phyloP scores from a whole-genome alignment of 1,139 yeast species.

The Taphrina flavorubra region DNA sequence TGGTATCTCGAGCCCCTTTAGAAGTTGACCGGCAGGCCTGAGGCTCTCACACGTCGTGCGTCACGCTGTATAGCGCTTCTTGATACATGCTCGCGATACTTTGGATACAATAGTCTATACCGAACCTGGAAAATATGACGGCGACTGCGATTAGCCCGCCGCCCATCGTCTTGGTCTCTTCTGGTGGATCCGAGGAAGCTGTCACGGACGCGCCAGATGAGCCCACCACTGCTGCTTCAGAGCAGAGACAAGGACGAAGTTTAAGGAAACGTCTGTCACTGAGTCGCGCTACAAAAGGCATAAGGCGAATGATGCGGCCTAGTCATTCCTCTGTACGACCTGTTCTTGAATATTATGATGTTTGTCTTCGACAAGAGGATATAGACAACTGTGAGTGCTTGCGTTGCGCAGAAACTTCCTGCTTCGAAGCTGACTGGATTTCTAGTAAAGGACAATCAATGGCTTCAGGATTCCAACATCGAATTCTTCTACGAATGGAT shows the following conservation, averaged over 20 bases:
- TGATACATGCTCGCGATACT: neutral
- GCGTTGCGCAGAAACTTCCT: neutral
- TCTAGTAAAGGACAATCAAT: conserved; percentile 53
- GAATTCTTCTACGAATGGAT: conserved; percentile 42
- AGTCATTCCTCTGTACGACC: conserved; percentile 35
- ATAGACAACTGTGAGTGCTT: conserved; percentile 53
- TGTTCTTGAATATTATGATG: conserved; percentile 52
- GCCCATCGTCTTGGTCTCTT: conserved; percentile 14
- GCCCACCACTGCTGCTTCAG: neutral
- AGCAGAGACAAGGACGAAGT: conserved; percentile 21
- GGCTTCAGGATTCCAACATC: conserved; percentile 55
- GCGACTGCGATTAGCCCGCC: conserved; percentile 11
- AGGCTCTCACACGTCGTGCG: too few species aligned
- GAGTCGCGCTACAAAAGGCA: conserved; percentile 35
- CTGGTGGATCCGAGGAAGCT: conserved; percentile 1
- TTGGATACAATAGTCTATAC: neutral
- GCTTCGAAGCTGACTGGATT: neutral
- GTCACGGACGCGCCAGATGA: conserved; percentile 2
- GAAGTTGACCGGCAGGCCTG: too few species aligned
- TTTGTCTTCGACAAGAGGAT: conserved; percentile 58
- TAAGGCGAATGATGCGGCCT: conserved; percentile 29
- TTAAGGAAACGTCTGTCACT: conserved; percentile 28
- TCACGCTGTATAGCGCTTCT: neutral
- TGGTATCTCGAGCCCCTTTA: neutral
- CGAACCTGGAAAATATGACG: neutral